phyloP scores from a whole-genome alignment of 257 asterid species.

The Leptodermis oblonga region DNA sequence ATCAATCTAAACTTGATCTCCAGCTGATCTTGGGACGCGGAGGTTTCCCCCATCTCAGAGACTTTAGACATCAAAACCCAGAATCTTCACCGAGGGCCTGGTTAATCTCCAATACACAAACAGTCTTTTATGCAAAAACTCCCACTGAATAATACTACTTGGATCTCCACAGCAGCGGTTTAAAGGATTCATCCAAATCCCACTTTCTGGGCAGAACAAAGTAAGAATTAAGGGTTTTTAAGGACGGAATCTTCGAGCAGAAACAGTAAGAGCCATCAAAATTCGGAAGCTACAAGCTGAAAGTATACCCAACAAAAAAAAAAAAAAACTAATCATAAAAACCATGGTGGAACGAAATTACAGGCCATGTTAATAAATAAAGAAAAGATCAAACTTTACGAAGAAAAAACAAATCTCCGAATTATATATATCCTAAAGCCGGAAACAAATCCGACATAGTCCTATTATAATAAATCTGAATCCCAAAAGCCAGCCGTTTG shows the following conservation, averaged over 20 bases:
- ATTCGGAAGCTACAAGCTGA: constrained; percentile 7
- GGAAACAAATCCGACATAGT: constrained; percentile 1
- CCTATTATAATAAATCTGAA: neutral
- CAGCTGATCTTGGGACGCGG: constrained; percentile 70
- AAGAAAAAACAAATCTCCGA: neutral
- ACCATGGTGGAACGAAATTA: neutral
- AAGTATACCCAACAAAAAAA: neutral
- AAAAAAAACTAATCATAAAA: neutral
- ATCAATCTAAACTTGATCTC: constrained; percentile 88
- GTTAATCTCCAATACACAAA: constrained; percentile 24
- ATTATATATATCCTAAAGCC: neutral
- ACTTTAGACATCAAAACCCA: constrained; percentile 25
- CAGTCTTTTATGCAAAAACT: constrained; percentile 24
- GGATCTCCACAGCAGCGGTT: constrained; percentile 25
- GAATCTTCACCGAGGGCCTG: constrained; percentile 33
- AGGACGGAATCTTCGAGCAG: neutral
- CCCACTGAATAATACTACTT: constrained; percentile 25
- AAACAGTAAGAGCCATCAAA: neutral
- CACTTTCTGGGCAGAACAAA: constrained; percentile 14
- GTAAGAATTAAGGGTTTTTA: neutral
- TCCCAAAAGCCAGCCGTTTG: neutral
- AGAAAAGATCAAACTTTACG: neutral
- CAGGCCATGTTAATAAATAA: too few relatives aligned
- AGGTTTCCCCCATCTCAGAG: constrained; percentile 37
- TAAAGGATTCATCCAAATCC: constrained; percentile 35